These are phyloP conservation scores for Coemansia sp. DNA, from an alignment of 192 early-diverging fungal genomes.

Conservation along the genomic window DNA sequence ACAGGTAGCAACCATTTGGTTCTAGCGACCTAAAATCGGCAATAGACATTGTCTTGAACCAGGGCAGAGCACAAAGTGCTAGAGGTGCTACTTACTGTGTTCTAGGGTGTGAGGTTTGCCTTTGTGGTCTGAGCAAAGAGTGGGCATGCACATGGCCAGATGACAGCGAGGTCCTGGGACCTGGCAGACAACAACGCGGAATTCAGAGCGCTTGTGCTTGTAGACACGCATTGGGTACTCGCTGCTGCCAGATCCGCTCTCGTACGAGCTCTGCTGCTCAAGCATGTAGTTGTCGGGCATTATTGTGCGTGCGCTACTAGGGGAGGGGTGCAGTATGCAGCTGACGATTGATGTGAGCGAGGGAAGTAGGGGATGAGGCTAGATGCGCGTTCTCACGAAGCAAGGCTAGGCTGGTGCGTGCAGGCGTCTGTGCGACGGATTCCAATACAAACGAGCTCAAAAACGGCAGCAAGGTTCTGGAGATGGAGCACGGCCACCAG, in stretches of 20 bases:
- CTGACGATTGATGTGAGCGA: neutral
- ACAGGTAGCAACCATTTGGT: neutral
- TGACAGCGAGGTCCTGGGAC: conserved; percentile 68
- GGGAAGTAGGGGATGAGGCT: neutral
- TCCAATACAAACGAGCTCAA: neutral
- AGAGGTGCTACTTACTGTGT: conserved; percentile 45
- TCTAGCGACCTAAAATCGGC: neutral
- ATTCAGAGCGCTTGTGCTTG: conserved; percentile 49
- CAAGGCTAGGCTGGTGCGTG: conserved; percentile 4
- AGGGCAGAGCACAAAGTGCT: conserved; percentile 7
- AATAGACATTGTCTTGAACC: conserved; percentile 7
- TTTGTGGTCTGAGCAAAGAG: conserved; percentile 62
- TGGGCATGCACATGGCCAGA: conserved; percentile 69
- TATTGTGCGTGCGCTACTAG: neutral
- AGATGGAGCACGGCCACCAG: neutral
- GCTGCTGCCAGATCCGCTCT: conserved; percentile 14
- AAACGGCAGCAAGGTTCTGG: neutral
- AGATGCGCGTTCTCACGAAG: conserved; percentile 3
- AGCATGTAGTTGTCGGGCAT: conserved; percentile 39
- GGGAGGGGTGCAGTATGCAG: neutral
- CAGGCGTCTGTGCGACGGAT: neutral
- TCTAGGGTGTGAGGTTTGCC: conserved; percentile 85
- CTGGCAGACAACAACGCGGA: conserved; percentile 65
- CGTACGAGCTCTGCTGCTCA: conserved; percentile 33
- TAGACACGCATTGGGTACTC: conserved; percentile 52